These are phyloP conservation scores for Acacia concinna DNA, from an alignment of 331 rosid genomes.

Conservation along the genomic window DNA sequence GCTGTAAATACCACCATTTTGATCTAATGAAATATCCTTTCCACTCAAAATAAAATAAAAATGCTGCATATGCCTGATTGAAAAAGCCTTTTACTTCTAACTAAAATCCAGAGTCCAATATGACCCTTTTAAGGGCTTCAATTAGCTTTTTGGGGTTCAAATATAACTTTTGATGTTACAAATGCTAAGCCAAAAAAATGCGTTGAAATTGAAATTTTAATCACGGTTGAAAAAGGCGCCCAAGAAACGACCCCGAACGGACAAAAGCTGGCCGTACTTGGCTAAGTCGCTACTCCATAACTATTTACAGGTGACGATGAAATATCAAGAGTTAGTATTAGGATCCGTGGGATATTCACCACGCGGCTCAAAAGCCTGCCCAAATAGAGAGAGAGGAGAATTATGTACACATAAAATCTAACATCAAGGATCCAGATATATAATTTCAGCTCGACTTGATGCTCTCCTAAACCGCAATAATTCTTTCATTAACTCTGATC, in stretches of 20 bases:
- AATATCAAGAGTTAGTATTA: background rate
- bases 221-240: background rate
- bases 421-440: slow-evolving; percentile 42
- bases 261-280: background rate
- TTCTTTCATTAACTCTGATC: slow-evolving; percentile 42
- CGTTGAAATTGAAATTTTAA: background rate
- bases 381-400: background rate
- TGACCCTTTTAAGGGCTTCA: background rate
- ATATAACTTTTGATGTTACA: background rate
- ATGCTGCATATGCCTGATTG: no score
- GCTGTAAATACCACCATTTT: no score
- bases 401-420: background rate
- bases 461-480: slow-evolving; percentile 51
- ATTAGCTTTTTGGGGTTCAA: background rate
- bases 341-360: background rate
- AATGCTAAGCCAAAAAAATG: background rate
- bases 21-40: no score
- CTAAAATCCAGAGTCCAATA: no score
- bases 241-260: background rate
- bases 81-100: background rate
- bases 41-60: no score
- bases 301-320: background rate
- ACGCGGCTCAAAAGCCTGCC: background rate
- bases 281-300: background rate
- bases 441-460: slow-evolving; percentile 55